A percentile compares a stretch with the other conserved stretches of the same genome.
Conservation (phyloP, 2,329 filamentous ascomycete species). For the Fusarium bulbicola region DNA sequence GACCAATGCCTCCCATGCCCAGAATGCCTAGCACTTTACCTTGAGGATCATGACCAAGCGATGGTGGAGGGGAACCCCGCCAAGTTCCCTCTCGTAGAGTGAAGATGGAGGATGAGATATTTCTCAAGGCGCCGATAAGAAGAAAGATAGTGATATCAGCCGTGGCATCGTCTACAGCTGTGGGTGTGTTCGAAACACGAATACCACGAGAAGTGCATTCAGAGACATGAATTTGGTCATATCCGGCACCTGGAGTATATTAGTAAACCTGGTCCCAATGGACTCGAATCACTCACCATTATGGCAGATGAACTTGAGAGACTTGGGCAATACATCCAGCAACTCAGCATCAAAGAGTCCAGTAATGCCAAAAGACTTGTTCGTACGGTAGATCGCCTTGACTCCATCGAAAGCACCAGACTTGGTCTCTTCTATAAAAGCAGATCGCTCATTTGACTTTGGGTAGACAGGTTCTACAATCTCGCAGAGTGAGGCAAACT, state of each 20-base stretch:
- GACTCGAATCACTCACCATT: conserved; percentile 57
- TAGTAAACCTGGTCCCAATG: neutral
- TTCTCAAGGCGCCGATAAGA: conserved; percentile 80
- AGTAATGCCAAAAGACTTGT: conserved; percentile 69
- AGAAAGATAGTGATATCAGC: conserved; percentile 85
- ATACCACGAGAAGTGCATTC: conserved; percentile 75
- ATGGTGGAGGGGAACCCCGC: conserved; percentile 65
- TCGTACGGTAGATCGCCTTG: conserved; percentile 75
- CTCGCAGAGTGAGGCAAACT: conserved; percentile 69
- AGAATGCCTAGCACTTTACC: conserved; percentile 83
- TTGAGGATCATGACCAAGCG: conserved; percentile 78
- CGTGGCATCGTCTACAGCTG: conserved; percentile 82
- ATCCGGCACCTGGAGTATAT: conserved; percentile 75
- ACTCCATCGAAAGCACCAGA: conserved; percentile 73
- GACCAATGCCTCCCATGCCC: conserved; percentile 87
- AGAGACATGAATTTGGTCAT: conserved; percentile 81
- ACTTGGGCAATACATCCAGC: conserved; percentile 64
- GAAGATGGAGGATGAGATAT: conserved; percentile 73
- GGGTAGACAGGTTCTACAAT: conserved; percentile 74
- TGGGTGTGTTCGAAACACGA: conserved; percentile 82
- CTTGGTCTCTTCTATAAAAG: conserved; percentile 75
- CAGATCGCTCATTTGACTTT: conserved; percentile 66
- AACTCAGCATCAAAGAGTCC: conserved; percentile 77
- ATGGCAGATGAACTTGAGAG: conserved; percentile 67
- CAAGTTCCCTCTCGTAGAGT: conserved; percentile 73